Evolutionary conservation across 1,284 basidiomycete species (phyloP).

Genomic region (Pholiota adiposa): DNA sequence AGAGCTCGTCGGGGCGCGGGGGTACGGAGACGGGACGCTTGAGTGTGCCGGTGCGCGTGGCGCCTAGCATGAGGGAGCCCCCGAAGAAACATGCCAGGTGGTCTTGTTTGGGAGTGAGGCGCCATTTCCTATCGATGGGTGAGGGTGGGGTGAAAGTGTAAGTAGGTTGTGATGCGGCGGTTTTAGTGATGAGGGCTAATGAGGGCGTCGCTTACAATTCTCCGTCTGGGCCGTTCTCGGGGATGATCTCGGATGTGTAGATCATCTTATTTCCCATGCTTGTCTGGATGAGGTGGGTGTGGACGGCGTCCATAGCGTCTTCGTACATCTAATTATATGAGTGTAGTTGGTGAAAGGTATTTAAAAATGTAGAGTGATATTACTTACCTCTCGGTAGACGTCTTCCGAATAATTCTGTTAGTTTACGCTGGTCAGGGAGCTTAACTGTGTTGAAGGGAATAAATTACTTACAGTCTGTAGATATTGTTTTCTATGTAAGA

Average conservation of each 20-base stretch:
- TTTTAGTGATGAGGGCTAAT: too few relatives aligned
- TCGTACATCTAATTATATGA: constrained; percentile 77
- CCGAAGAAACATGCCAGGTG: constrained; percentile 96
- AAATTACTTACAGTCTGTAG: constrained; percentile 68
- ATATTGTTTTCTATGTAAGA: constrained; percentile 79
- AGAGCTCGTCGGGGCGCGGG: constrained; percentile 60
- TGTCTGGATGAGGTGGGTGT: constrained; percentile 72
- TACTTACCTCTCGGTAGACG: constrained; percentile 77
- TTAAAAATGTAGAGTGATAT: background rate
- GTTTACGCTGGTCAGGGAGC: background rate
- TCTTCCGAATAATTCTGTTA: constrained; percentile 73
- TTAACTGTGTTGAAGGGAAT: background rate
- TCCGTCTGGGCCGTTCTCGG: constrained; percentile 49
- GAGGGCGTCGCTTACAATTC: constrained; percentile 51
- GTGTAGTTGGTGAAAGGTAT: background rate
- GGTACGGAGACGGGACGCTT: constrained; percentile 58
- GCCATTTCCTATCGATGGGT: constrained; percentile 58
- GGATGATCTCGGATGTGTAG: constrained; percentile 84
- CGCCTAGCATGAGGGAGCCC: constrained; percentile 90
- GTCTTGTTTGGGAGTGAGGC: constrained; percentile 86
- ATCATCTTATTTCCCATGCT: constrained; percentile 63
- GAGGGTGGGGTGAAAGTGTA: too few relatives aligned
- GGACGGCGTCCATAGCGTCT: constrained; percentile 82
- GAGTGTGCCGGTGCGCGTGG: constrained; percentile 68
- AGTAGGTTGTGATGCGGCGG: too few relatives aligned